Evolutionary conservation across 2,329 filamentous ascomycete species (phyloP), one percentile per base, ranked within the genome.

Genomic region (Colletotrichum costaricense): DNA sequence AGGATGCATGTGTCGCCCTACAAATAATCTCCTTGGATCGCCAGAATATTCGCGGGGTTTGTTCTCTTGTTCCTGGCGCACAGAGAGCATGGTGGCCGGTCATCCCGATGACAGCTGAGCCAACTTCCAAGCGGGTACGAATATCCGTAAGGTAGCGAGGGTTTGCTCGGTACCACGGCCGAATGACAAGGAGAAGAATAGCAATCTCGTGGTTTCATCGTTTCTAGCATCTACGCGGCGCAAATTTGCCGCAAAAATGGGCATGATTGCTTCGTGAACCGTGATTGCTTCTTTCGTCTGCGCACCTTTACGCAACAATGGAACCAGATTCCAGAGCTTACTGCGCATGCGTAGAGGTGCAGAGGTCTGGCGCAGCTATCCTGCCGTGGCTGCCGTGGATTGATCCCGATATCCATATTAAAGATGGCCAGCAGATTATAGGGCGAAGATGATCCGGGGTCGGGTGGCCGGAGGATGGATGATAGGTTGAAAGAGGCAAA

Each of bases 401-500:
- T 58, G 35, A 71, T 63, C 58, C 58, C 28, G 49, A 56, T 26
- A 35, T 49, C 55, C 42, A 35, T 70, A 38, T n/a, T 42, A 54
- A 73, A 68, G 58, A 65, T 65, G 24, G 42, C 28, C 42, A 22
- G 7, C 26, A 46, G 16, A 54, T 38, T 24, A 14, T 35, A 26
- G 46, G 62, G 54, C 16, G 28, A 26, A 22, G 26, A 59, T 35
- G 67, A 66, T 73, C 60, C 16, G 42, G 70, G 70, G 14, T n/a
- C 3, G 46, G 22, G 19, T 49, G 42, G 42, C 19, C 42, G 42
- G 19, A n/a, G 42, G 42, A 22, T 12, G 33, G 38, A 7, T 63
- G n/a, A 52, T 16, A 33, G 12, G 46, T 33, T 28, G 26, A 33
- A 28, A 2, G 42, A 54, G 42, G 6, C 35, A 46, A 42, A 63